These are phyloP conservation scores for Kurtzmaniella cleridarum DNA, from an alignment of 805 yeast genomes.

Conservation along the genomic window DNA sequence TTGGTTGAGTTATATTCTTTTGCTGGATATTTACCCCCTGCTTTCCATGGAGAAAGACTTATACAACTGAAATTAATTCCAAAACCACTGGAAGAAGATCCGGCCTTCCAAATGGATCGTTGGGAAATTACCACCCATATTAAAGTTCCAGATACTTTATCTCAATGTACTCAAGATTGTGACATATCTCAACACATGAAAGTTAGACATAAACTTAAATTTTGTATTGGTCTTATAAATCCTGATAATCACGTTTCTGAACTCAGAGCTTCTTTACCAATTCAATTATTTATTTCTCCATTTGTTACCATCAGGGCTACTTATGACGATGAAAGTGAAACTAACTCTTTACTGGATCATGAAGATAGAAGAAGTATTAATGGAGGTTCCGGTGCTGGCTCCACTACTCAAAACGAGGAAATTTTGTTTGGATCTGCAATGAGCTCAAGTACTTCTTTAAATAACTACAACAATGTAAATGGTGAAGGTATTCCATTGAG, in stretches of 20 bases:
- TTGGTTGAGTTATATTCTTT: conserved; percentile 64
- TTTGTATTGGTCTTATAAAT: conserved; percentile 71
- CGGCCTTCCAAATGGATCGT: conserved; percentile 40
- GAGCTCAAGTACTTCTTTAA: conserved; percentile 18
- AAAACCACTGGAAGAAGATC: conserved; percentile 39
- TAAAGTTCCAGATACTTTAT: conserved; percentile 65
- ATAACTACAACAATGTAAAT: conserved; percentile 10
- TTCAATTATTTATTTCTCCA: conserved; percentile 71
- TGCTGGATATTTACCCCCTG: conserved; percentile 52
- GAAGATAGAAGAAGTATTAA: not conserved
- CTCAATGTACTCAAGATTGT: conserved; percentile 83
- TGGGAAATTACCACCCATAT: conserved; percentile 71
- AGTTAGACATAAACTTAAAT: conserved; percentile 84
- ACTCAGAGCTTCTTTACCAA: conserved; percentile 83
- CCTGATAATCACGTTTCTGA: conserved; percentile 93
- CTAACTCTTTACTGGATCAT: conserved; percentile 1
- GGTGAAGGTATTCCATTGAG: not conserved
- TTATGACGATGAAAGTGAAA: conserved; percentile 20
- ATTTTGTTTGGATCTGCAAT: conserved; percentile 19
- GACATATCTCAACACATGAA: conserved; percentile 63
- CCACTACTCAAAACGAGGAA: conserved; percentile 20
- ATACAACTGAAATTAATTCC: conserved; percentile 45
- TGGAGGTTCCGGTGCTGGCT: not conserved
- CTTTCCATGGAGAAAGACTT: conserved; percentile 57
- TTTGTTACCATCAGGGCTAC: conserved; percentile 66